Evolutionary conservation across 2,329 filamentous ascomycete genomes (phyloP), one percentile per base, ranked within the genome.

Genomic region (Colletotrichum chrysophilum): DNA sequence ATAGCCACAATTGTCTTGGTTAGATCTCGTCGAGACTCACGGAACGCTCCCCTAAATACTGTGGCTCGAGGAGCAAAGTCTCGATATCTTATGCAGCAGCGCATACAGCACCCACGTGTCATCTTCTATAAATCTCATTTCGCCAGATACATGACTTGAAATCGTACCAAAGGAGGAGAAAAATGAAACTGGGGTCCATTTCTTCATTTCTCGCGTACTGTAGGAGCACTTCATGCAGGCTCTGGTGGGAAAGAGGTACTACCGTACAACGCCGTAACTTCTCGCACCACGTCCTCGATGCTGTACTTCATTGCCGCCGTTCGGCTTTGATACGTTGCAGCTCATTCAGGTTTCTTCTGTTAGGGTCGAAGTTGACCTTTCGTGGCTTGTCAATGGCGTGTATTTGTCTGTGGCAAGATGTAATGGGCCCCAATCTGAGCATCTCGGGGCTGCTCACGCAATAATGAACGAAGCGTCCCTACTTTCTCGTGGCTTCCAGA

Each of bases 281-380:
- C 10, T 1, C 43, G 10, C 43, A 48, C 0, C 4, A 7, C 43
- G 0, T 48, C n/a, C n/a, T 21, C 1, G 5, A 48, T 2, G n/a
- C n/a, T 48, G 1, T 21, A 0, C 10, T 13, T 21, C 8, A 4
- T 13, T n/a, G 2, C 43, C n/a, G 0, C 9, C 1, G 0, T 48
- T 3, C 13, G 9, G 0, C 0, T 21, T 48, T 4, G 43, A 48
- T 21, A 48, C 10, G 1, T 12, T 1, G n/a, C 1, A 21, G 10
- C n/a, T 48, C 12, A 48, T 48, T 48, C 9, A 0, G 38, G 9
- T 1, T 3, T 0, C 1, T 48, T 1, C 18, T 0, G 5, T 0
- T 48, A 1, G 9, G 43, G 2, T n/a, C 18, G 43, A 21, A n/a
- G 0, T 48, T 13, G 18, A 13, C 43, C 43, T 48, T 3, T 1